Base-by-base conservation (phyloP, 345 rosid species). In the Clarkia xantiana region DNA sequence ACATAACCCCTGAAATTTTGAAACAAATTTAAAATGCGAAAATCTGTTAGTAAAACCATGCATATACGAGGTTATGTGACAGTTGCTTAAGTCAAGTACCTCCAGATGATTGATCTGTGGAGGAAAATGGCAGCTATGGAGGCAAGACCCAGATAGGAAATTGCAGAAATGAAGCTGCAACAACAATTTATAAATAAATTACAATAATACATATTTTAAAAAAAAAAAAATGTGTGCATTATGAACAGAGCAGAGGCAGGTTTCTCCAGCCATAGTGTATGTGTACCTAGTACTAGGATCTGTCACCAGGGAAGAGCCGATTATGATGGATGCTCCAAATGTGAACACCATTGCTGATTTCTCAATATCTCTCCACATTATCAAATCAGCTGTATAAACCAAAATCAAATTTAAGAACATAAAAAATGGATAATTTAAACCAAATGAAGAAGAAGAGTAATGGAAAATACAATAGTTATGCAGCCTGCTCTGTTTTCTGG, bases 361-460 rank as follows among this genome's bases (percentile, higher is more conserved):
- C 36, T 89, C 72, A 42, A 61, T 64, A 42, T 91, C 96, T 68
- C 82, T 84, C 98, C 98, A 91, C 96, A 91, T 81, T 10, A 84
- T 80, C 47, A 91, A 62, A 72, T 91, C 98, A 71, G 69, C 98
- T 91, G 83, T 49, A 51, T 29, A 34, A 19, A 22, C 19, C 23
- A 38, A 38, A 13, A 22, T 22, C 43, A 25, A 14, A 48, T 29
- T n/a, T 29, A 29, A 29, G 36, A 29, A 29, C 36, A 29, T 29
- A 29, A 10, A 29, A 29, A 29, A 5, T 29, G 7, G 8, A 10
- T 5, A 29, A 5, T n/a, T 29, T 29, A 29, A 29, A 29, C 36
- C 36, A 29, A 29, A 64, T 49, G 62, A 53, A 47, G 44, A 62
- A 42, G 25, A 23, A 45, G n/a, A n/a, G n/a, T n/a, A n/a, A 6